Percentiles rank a stretch among this genome's conserved stretches.
phyloP scores from a whole-genome alignment of 2,329 filamentous ascomycete species.

The Aspergillus sp. region DNA sequence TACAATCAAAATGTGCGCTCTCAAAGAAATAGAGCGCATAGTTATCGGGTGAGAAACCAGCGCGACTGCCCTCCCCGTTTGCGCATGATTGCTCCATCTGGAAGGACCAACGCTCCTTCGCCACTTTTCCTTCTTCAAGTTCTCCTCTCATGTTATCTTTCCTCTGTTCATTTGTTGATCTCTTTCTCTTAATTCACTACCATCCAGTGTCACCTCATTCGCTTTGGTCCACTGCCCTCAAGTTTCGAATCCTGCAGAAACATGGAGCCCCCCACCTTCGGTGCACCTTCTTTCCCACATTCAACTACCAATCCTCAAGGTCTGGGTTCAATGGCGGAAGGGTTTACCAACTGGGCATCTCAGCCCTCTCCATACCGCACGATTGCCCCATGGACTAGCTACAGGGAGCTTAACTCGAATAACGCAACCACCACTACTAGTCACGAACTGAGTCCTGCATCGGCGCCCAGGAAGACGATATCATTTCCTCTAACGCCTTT shows the following conservation, averaged over 20 bases:
- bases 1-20: neutral
- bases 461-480: neutral
- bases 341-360: neutral
- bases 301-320: neutral
- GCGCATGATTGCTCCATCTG: neutral
- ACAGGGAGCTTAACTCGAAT: neutral
- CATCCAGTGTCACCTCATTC: neutral
- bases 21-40: neutral
- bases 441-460: neutral
- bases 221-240: neutral
- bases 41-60: neutral
- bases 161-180: neutral
- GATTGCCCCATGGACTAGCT: slow-evolving; percentile 8
- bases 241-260: neutral
- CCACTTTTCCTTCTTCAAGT: neutral
- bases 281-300: neutral
- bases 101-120: neutral
- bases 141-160: neutral
- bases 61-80: neutral
- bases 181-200: neutral
- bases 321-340: neutral
- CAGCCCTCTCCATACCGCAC: slow-evolving; percentile 3
- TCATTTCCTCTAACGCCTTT: neutral
- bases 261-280: neutral
- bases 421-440: neutral